A percentile compares a stretch with the other conserved stretches of the same genome.
phyloP scores from a whole-genome alignment of 768 basidiomycete genomes.

The Mrakia hoshinonis region DNA sequence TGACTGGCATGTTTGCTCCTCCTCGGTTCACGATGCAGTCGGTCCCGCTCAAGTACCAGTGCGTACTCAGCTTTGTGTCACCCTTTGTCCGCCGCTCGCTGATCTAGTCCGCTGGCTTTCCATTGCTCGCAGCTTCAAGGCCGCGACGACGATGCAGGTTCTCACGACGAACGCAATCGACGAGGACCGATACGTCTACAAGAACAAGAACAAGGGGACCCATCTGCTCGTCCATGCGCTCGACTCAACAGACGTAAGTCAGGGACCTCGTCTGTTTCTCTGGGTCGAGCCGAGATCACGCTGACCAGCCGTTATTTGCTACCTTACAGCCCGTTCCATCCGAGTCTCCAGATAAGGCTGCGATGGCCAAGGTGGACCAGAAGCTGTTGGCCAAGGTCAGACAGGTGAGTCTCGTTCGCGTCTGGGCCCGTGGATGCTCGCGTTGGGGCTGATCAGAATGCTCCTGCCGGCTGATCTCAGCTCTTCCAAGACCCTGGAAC shows the following conservation, averaged over 20 bases:
- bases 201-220: background rate
- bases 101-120: background rate
- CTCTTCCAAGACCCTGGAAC: slow-evolving; percentile 22
- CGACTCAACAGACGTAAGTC: slow-evolving; percentile 8
- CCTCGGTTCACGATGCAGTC: slow-evolving; percentile 23
- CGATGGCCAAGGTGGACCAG: background rate
- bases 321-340: background rate
- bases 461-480: background rate
- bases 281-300: background rate
- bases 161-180: slow-evolving; percentile 12
- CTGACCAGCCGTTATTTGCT: background rate
- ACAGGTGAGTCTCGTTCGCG: background rate
- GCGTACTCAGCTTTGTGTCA: background rate
- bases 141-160: background rate
- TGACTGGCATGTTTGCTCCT: slow-evolving; percentile 14
- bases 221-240: background rate
- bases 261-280: background rate
- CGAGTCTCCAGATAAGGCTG: background rate
- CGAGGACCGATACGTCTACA: slow-evolving; percentile 7
- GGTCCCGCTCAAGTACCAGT: slow-evolving; percentile 22
- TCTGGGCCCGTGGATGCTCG: background rate
- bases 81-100: background rate
- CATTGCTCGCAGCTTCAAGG: slow-evolving; percentile 10
- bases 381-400: background rate
- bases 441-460: background rate